A percentile compares a stretch with the other conserved stretches of the same genome.
These are phyloP conservation scores for Fusarium burgessii DNA, from an alignment of 2,329 filamentous ascomycete species.

Conservation along the genomic window DNA sequence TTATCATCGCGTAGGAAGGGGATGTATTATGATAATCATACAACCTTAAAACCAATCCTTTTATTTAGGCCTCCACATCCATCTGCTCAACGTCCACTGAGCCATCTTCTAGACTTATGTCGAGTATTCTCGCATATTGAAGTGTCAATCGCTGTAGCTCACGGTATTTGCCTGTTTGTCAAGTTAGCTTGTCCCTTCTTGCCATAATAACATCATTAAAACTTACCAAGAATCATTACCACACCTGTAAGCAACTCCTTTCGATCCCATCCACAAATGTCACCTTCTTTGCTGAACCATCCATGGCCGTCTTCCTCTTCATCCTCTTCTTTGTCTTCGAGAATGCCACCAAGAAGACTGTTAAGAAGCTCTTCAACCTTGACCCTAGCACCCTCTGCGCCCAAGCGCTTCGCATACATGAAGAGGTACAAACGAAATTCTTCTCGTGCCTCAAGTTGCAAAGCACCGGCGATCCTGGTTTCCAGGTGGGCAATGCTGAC, in stretches of 20 bases:
- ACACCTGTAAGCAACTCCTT: constrained; percentile 90
- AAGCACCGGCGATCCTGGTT: constrained; percentile 89
- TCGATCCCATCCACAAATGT: constrained; percentile 91
- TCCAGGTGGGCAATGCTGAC: constrained; percentile 96
- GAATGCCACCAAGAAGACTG: constrained; percentile 79
- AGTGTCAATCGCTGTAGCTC: constrained; percentile 95
- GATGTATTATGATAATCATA: constrained; percentile 34
- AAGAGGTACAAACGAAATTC: constrained; percentile 96
- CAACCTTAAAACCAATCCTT: constrained; percentile 15
- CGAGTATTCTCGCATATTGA: constrained; percentile 88
- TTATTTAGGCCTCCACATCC: constrained; percentile 54
- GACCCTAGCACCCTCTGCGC: constrained; percentile 84
- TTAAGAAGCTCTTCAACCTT: constrained; percentile 95
- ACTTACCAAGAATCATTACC: constrained; percentile 89
- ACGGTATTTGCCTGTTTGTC: constrained; percentile 82
- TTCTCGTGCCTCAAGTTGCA: constrained; percentile 86
- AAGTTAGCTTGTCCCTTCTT: constrained; percentile 48
- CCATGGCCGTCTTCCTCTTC: constrained; percentile 60
- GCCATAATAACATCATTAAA: neutral
- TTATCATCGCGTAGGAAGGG: neutral
- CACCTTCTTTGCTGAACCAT: constrained; percentile 75
- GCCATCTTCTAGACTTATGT: constrained; percentile 65
- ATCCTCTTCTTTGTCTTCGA: constrained; percentile 64
- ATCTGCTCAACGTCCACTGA: constrained; percentile 58
- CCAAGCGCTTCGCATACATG: constrained; percentile 97